A percentile compares a stretch with the other conserved stretches of the same genome.
Evolutionary conservation across 345 rosid species (phyloP).

Genomic region (Sonneratia alba): DNA sequence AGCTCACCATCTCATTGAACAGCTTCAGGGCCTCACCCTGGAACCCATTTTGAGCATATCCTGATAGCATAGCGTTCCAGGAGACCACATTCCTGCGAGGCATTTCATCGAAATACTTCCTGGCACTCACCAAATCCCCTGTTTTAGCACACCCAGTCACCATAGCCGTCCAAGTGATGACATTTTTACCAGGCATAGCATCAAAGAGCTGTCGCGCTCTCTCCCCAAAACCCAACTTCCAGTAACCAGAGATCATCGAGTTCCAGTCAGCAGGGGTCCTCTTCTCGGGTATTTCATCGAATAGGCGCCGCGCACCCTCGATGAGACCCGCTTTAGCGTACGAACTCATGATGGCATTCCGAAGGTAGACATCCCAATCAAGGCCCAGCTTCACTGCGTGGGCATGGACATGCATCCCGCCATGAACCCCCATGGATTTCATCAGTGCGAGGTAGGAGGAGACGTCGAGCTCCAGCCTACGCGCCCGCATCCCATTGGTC

Average conservation of each 20-base stretch:
- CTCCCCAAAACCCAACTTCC: slow-evolving; percentile 26
- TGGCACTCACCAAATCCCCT: slow-evolving; percentile 37
- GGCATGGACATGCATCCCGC: slow-evolving; percentile 24
- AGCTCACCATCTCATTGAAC: slow-evolving; percentile 33
- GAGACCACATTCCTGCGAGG: slow-evolving; percentile 36
- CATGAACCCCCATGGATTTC: slow-evolving; percentile 24
- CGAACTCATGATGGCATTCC: slow-evolving; percentile 27
- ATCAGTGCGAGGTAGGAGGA: slow-evolving; percentile 27
- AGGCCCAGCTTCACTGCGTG: slow-evolving; percentile 27
- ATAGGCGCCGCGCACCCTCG: slow-evolving; percentile 32
- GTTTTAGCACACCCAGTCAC: slow-evolving; percentile 66
- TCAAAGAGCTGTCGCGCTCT: slow-evolving; percentile 63
- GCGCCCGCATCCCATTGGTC: neutral
- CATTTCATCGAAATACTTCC: slow-evolving; percentile 35
- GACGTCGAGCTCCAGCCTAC: slow-evolving; percentile 13
- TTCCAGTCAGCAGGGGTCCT: slow-evolving; percentile 33
- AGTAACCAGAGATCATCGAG: slow-evolving; percentile 40
- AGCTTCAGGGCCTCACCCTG: slow-evolving; percentile 29
- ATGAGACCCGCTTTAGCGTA: slow-evolving; percentile 20
- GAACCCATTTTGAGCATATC: slow-evolving; percentile 37
- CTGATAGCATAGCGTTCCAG: slow-evolving; percentile 56
- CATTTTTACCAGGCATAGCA: slow-evolving; percentile 54
- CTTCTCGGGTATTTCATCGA: slow-evolving; percentile 46
- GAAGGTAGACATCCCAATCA: slow-evolving; percentile 17
- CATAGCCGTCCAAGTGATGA: slow-evolving; percentile 74